phyloP scores from a whole-genome alignment of 345 rosid genomes.

The Syzygium grande region DNA sequence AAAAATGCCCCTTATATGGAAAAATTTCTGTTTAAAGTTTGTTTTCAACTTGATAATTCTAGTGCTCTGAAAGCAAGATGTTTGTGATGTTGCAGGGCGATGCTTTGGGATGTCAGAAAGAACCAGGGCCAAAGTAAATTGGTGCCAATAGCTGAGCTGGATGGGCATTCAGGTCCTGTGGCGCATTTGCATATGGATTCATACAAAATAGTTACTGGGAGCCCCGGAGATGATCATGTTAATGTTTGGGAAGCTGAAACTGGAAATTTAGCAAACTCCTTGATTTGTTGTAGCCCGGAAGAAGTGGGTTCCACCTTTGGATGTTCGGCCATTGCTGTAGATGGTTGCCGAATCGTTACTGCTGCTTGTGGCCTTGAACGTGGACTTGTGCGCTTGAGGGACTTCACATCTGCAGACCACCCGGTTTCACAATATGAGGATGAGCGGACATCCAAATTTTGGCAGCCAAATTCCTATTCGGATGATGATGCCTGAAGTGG shows the following conservation, averaged over 20 bases:
- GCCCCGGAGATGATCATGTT: slow-evolving; percentile 21
- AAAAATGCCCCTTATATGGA: not conserved
- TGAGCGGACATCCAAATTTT: slow-evolving; percentile 33
- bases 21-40: not conserved
- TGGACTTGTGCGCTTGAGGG: slow-evolving; percentile 19
- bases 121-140: slow-evolving; percentile 19
- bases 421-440: slow-evolving; percentile 14
- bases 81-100: slow-evolving; percentile 30
- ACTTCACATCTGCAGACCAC: slow-evolving; percentile 27
- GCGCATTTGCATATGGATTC: slow-evolving; percentile 40
- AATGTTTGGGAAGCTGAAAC: slow-evolving; percentile 50
- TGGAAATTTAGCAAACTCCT: slow-evolving; percentile 30
- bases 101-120: slow-evolving; percentile 58
- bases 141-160: slow-evolving; percentile 38
- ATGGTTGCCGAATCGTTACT: slow-evolving; percentile 28
- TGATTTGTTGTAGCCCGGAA: slow-evolving; percentile 15
- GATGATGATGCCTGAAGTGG: slow-evolving; percentile 9
- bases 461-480: slow-evolving; percentile 23
- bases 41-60: not conserved
- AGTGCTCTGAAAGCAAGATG: not conserved
- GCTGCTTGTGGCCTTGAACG: slow-evolving; percentile 8
- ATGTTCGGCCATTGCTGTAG: slow-evolving; percentile 48
- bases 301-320: slow-evolving; percentile 4
- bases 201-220: slow-evolving; percentile 53
- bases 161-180: slow-evolving; percentile 43